Evolutionary conservation across 768 basidiomycete genomes (phyloP).

Genomic region (Plicaturopsis crispa): DNA sequence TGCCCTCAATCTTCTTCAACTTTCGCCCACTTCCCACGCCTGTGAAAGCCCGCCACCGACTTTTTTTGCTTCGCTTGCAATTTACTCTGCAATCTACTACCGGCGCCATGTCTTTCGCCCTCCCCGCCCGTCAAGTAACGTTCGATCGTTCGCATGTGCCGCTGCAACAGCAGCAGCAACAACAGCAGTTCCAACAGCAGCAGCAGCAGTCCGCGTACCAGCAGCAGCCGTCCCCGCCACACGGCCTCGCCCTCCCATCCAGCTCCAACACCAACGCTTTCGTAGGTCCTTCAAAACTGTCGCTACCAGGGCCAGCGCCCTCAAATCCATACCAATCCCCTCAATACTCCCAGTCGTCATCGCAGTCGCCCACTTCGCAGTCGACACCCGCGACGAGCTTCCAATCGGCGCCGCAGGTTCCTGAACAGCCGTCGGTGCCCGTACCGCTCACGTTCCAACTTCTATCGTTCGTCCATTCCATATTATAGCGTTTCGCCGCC

Average conservation of each 20-base stretch:
- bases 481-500: constrained; percentile 93
- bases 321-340: constrained; percentile 43
- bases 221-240: constrained; percentile 28
- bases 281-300: constrained; percentile 32
- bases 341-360: constrained; percentile 19
- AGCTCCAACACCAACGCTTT: constrained; percentile 33
- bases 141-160: constrained; percentile 59
- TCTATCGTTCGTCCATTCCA: background rate
- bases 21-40: background rate
- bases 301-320: constrained; percentile 48
- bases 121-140: constrained; percentile 73
- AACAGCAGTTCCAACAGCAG: constrained; percentile 33
- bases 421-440: constrained; percentile 41
- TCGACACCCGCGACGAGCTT: constrained; percentile 19
- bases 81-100: background rate
- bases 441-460: constrained; percentile 48
- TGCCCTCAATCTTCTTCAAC: too few species aligned
- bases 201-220: constrained; percentile 33
- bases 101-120: constrained; percentile 45
- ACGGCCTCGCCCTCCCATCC: constrained; percentile 54
- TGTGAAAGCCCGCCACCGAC: background rate
- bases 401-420: constrained; percentile 42
- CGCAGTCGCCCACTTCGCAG: constrained; percentile 22
- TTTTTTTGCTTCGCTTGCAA: background rate
- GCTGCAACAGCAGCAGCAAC: constrained; percentile 31